Evolutionary conservation across 352 stramenopile genomes (phyloP).

Genomic region (Paralagenidium karlingii): DNA sequence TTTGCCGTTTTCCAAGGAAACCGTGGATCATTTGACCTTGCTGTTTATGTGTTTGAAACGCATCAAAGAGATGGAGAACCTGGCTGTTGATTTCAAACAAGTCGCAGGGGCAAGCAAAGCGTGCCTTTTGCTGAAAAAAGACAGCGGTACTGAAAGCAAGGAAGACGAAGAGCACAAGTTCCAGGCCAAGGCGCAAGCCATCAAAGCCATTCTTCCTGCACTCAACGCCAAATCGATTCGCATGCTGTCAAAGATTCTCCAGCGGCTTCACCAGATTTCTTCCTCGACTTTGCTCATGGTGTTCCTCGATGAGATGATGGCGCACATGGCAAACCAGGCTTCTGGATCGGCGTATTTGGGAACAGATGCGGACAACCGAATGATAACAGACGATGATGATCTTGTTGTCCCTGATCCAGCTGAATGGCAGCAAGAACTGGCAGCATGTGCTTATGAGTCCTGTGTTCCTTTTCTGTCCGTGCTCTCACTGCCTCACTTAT

Average conservation of each 20-base stretch:
- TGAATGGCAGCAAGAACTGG: constrained; percentile 22
- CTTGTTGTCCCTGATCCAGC: constrained; percentile 7
- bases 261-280: constrained; percentile 44
- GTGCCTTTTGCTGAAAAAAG: too few species aligned
- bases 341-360: too few species aligned
- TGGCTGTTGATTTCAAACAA: constrained; percentile 36
- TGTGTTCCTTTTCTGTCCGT: constrained; percentile 53
- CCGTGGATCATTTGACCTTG: constrained; percentile 39
- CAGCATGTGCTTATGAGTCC: constrained; percentile 50
- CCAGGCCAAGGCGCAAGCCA: too few species aligned
- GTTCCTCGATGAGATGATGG: constrained; percentile 36
- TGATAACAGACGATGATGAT: constrained; percentile 33
- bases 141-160: too few species aligned
- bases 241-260: constrained; percentile 56
- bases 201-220: constrained; percentile 30
- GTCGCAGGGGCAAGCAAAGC: constrained; percentile 26
- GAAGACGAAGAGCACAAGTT: constrained; percentile 2
- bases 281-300: constrained; percentile 54
- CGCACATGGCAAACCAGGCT: too few species aligned
- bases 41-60: constrained; percentile 75
- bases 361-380: too few species aligned
- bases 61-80: constrained; percentile 27
- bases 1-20: constrained; percentile 38
- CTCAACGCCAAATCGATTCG: constrained; percentile 53
- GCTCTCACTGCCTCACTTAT: constrained; percentile 47